These are phyloP conservation scores for Pseudozyma flocculosa DNA, from an alignment of 1,284 basidiomycete genomes.

Conservation along the genomic window DNA sequence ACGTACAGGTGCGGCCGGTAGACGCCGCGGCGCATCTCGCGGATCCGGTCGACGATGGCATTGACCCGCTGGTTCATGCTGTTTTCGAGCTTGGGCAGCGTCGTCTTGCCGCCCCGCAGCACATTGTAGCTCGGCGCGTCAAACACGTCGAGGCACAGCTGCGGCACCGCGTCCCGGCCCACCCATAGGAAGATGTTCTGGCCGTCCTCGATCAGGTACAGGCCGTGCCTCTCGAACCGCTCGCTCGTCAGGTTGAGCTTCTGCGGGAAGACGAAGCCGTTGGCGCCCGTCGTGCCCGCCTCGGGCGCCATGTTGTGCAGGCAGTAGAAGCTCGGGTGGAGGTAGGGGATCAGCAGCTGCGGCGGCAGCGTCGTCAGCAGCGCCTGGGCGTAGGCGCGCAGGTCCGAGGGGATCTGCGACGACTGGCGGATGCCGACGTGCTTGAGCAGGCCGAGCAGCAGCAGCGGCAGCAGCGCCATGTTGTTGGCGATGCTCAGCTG, in stretches of 20 bases:
- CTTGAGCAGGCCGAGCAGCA: conserved; percentile 87
- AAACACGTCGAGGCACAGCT: conserved; percentile 91
- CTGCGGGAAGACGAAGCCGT: conserved; percentile 70
- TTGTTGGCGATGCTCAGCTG: conserved; percentile 90
- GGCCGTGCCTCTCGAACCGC: conserved; percentile 86
- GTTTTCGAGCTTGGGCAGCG: conserved; percentile 84
- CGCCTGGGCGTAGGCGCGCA: conserved; percentile 90
- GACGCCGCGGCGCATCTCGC: conserved; percentile 79
- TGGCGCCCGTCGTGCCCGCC: conserved; percentile 61
- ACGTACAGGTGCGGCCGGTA: conserved; percentile 95
- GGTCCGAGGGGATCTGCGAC: conserved; percentile 91
- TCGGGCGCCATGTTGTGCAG: conserved; percentile 94
- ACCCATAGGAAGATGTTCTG: conserved; percentile 98
- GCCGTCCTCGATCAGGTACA: conserved; percentile 95
- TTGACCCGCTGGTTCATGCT: conserved; percentile 89
- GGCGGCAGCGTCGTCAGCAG: conserved; percentile 87
- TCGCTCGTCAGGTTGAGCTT: conserved; percentile 91
- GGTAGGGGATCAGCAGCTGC: conserved; percentile 86
- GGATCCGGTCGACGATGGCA: conserved; percentile 86
- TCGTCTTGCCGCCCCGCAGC: conserved; percentile 88
- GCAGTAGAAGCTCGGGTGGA: conserved; percentile 92
- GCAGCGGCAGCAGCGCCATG: conserved; percentile 86
- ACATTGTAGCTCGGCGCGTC: conserved; percentile 83
- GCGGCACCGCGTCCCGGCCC: conserved; percentile 91
- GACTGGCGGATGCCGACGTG: conserved; percentile 94